Percentiles rank a stretch among this genome's conserved stretches.
Conservation (phyloP, 352 stramenopile genomes). For the Albugo candida region DNA sequence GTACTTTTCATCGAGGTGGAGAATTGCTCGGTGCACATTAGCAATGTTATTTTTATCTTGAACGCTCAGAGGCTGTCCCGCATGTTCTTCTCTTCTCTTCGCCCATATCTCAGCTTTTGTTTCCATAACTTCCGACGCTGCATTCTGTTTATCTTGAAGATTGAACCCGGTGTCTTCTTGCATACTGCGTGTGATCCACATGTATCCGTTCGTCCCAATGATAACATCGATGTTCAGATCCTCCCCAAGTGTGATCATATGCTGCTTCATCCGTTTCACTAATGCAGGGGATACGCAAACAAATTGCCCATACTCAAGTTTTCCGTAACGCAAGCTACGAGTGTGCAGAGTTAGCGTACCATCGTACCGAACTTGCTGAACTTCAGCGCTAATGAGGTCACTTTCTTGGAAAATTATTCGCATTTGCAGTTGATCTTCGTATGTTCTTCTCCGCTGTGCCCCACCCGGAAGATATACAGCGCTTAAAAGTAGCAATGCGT, state of each 20-base stretch:
- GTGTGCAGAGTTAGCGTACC: slow-evolving; percentile 89
- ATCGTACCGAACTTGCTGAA: slow-evolving; percentile 78
- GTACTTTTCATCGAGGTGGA: slow-evolving; percentile 76
- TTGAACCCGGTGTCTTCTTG: slow-evolving; percentile 11
- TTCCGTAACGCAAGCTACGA: slow-evolving; percentile 86
- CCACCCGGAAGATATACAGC: slow-evolving; percentile 90
- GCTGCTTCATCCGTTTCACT: slow-evolving; percentile 87
- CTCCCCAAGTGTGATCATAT: slow-evolving; percentile 74
- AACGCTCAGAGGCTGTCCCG: slow-evolving; percentile 39
- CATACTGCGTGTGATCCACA: slow-evolving; percentile 85
- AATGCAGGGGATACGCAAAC: slow-evolving; percentile 75
- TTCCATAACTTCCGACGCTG: slow-evolving; percentile 17
- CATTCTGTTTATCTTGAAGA: slow-evolving; percentile 16
- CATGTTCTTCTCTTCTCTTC: slow-evolving; percentile 81
- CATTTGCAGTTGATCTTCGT: slow-evolving; percentile 96
- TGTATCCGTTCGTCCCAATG: slow-evolving; percentile 87
- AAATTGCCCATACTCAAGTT: slow-evolving; percentile 90
- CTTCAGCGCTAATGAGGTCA: slow-evolving; percentile 89
- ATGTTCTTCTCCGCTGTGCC: slow-evolving; percentile 89
- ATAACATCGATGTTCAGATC: slow-evolving; percentile 80
- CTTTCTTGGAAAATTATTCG: slow-evolving; percentile 86
- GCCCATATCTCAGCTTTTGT: slow-evolving; percentile 79
- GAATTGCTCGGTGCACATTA: slow-evolving; percentile 75
- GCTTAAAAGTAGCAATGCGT: slow-evolving; percentile 80
- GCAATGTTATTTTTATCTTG: slow-evolving; percentile 75